Base-by-base conservation (phyloP, 1,284 basidiomycete species). In the Cryptococcus neoformans region DNA sequence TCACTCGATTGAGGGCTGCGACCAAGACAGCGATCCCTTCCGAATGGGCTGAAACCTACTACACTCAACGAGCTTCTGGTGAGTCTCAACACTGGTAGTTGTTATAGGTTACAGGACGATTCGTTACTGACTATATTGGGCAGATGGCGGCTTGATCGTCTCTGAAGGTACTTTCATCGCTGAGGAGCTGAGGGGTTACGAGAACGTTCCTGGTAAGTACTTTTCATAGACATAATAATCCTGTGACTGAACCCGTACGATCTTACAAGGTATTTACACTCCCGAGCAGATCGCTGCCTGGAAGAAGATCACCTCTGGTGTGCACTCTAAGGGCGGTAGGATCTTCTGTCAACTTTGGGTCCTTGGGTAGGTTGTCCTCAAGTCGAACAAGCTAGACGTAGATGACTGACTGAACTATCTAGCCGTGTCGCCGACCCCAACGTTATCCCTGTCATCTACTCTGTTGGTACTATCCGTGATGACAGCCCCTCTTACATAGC, bases 261-360 rank as follows among this genome's bases (percentile, higher is more conserved):
- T 21, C 16, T 11, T 34, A 21, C 57, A 56, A 28, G 67, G 69
- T 21, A 64, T 70, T 36, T 66, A 64, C 45, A 58, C 59, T 2
- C 39, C 44, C 1, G 62, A 65, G 35, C 69, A 71, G 50, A 54
- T 68, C 21, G 58, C 52, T 7, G 57, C 36, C 3, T 71, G 70
- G 70, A 72, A 70, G 51, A 60, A 79, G 75, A 66, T 80, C 37
- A 75, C 72, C 6, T 72, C 76, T 45, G 75, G 69, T 12, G 79
- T 81, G 1, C 82, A 83, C 59, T 70, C 66, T 0, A 79, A 80
- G 42, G 79, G 72, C 6, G 80, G 78, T 0, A 76, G 67, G 64
- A 80, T 84, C 57, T 82, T 74, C 67, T 44, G 75, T 1, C 83
- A 84, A 62, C 67, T 83, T 0, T 82, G 81, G 81, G 80, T 80